A percentile compares a stretch with the other conserved stretches of the same genome.
Conservation (phyloP, 805 yeast species). For the Starmerella ratchasimensis region DNA sequence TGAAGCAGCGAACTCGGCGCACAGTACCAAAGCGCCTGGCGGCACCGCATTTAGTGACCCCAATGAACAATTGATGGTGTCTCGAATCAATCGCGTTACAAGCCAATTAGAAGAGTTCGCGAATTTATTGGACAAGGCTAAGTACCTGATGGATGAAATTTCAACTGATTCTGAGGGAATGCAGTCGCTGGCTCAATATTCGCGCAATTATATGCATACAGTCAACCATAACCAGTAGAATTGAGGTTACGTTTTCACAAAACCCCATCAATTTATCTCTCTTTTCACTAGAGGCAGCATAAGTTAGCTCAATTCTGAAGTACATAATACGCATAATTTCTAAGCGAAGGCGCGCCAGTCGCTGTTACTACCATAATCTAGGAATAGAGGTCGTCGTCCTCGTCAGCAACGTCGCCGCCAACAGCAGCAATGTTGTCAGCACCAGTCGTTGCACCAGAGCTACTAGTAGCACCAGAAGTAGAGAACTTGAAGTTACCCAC, state of each 20-base stretch:
- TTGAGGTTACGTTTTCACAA: too few species aligned
- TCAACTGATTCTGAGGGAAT: conserved; percentile 1
- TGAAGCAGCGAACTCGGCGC: too few species aligned
- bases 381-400: conserved; percentile 54
- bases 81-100: background rate
- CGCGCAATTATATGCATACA: too few species aligned
- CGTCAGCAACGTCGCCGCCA: conserved; percentile 37
- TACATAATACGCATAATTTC: too few species aligned
- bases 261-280: too few species aligned
- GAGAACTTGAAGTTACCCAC: conserved; percentile 77
- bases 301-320: too few species aligned
- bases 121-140: background rate
- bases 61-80: background rate
- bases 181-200: conserved; percentile 1
- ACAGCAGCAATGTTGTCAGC: conserved; percentile 36
- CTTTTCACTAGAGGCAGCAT: too few species aligned
- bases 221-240: too few species aligned
- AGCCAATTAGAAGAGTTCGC: background rate
- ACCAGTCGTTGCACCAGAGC: conserved; percentile 22
- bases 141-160: background rate
- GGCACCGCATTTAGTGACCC: too few species aligned
- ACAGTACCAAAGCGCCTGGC: too few species aligned
- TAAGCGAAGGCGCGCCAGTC: too few species aligned
- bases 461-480: conserved; percentile 19
- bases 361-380: too few species aligned